Evolutionary conservation across 1,284 basidiomycete genomes (phyloP), one percentile per base, ranked within the genome.

Genomic region (Tetrapyrgos nigripes): DNA sequence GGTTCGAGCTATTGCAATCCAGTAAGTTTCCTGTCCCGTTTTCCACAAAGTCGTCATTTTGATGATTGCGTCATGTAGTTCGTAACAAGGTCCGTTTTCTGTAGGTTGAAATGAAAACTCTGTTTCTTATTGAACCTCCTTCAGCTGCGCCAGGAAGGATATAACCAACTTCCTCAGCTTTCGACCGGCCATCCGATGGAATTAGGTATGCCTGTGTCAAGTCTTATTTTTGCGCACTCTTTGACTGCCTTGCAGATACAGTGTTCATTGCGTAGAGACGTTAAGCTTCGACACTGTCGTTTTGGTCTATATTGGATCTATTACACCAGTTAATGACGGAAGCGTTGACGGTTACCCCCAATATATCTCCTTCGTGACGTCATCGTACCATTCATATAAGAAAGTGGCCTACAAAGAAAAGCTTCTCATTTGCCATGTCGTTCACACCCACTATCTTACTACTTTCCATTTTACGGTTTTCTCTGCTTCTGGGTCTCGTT

Each of bases 151-250:
- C 35, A 52, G 19, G 56, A 58, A 23, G 48, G 37, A 9, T 58
- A 58, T 17, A 33, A n/a, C 14, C 56, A 58, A 31, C 31, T 53
- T 5, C 56, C 56, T 11, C 56, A 58, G 56, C 45, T 58, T 13
- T 58, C 56, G 10, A 52, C 50, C 26, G 56, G 56, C 5, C 56
- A 58, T 29, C 56, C 56, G 14, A 49, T 58, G 50, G 56, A 58
- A 47, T 27, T 58, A n/a, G 49, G 56, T 58, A 13, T 21, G 50
- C 5, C 14, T 17, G 37, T 44, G 3, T 8, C 33, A 17, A 19
- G 27, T 24, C n/a, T 53, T 3, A 21, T 29, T n/a, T 21, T n/a
- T 4, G 13, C 28, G 48, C 19, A 8, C 13, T 21, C 1, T 24
- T 21, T 31, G 28, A 19, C n/a, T 44, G 5, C 31, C 19, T 29